These are phyloP conservation scores for Salicornia ramosissima DNA, from an alignment of 148 eudicot genomes.

Conservation along the genomic window DNA sequence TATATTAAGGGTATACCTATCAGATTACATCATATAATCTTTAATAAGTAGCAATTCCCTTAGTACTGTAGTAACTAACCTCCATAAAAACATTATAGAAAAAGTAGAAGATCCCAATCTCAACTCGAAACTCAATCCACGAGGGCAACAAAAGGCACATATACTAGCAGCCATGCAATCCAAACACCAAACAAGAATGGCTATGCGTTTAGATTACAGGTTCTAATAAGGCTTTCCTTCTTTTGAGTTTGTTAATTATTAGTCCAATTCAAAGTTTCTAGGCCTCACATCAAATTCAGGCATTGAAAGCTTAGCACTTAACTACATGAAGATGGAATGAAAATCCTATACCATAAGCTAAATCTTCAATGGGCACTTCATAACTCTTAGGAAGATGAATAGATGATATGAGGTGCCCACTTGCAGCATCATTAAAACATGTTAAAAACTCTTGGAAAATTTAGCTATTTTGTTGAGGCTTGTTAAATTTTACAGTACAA, in stretches of 20 bases:
- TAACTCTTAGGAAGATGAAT: background rate
- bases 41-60: constrained; percentile 2
- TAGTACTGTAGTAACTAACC: background rate
- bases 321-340: background rate
- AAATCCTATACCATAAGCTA: background rate
- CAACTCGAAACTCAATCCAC: background rate
- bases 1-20: constrained; percentile 86
- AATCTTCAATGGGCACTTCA: background rate
- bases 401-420: background rate
- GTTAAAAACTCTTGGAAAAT: too few species aligned
- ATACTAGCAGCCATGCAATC: background rate
- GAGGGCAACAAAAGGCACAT: background rate
- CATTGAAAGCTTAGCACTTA: background rate
- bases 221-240: background rate
- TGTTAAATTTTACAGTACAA: too few species aligned
- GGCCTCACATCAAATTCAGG: background rate
- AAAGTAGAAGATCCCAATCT: background rate
- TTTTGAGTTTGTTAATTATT: background rate
- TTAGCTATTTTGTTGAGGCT: background rate
- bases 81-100: background rate
- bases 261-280: background rate
- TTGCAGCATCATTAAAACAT: background rate
- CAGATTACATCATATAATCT: constrained; percentile 1
- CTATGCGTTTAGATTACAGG: too few species aligned
- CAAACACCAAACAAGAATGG: background rate